Base-by-base conservation (phyloP, 1,284 basidiomycete species). In the Malassezia equina region DNA sequence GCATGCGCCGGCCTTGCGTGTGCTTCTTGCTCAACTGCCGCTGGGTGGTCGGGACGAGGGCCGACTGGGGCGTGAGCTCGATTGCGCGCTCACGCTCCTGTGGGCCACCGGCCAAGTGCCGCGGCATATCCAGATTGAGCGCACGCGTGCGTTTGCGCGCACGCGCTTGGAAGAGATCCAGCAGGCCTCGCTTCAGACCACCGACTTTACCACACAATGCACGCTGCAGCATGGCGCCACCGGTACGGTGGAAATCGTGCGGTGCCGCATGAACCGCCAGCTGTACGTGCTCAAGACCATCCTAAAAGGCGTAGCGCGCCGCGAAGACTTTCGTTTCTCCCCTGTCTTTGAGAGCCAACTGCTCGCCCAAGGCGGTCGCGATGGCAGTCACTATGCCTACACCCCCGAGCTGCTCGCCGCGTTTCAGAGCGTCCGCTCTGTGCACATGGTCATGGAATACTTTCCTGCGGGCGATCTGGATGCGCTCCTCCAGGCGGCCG, bases 391-490 rank as follows among this genome's bases (percentile, higher is more conserved):
- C 17, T 17, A 28, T 7, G 46, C 47, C 7, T 45, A 48, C 17
- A 47, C 52, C 7, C 71, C 71, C 12, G 46, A 62, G 47, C 59
- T 72, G 19, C 57, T 64, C 7, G 70, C 71, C 7, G 60, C 70
- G 2, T 74, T 72, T 41, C 69, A 70, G 42, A 67, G 66, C 3
- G 59, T 58, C 11, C 62, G 61, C 36, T 65, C 63, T n/a, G 60
- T 73, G 21, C 69, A 72, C 34, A 52, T 74, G 17, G 60, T 72
- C n/a, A 66, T 74, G 64, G 67, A 74, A 48, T 72, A 73, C 49
- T 61, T 69, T 8, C 63, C 71, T 7, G 67, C 67, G 19, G 71
- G 71, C 25, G 71, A 74, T 51, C 64, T 74, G 15, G 63, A 71
- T 52, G 56, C 67, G 48, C 64, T 74, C 4, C 62, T 73, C 25